Base-by-base conservation (phyloP, 805 yeast species). In the Torulaspora maleeae region DNA sequence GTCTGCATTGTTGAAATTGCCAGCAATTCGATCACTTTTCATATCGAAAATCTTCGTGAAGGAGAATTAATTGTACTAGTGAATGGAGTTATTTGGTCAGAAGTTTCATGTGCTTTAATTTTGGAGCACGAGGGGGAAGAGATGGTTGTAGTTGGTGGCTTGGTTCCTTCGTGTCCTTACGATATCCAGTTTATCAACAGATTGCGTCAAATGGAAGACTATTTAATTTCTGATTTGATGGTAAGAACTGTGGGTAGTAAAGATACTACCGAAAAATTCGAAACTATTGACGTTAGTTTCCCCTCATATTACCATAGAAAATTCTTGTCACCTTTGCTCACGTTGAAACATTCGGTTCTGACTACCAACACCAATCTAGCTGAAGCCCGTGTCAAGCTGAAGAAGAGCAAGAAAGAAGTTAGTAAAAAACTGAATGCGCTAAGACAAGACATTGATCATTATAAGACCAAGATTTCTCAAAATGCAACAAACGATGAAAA, bases 81-180 rank as follows among this genome's bases (percentile, higher is more conserved):
- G 4, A 82, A 83, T 54, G 87, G 86, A 17, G 74, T 82, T 17
- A 72, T 77, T 11, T 83, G 89, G 89, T 76, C 80, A 20, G 86
- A 81, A 56, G 78, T 79, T 1, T 72, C 80, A 0, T 70, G 77
- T 30, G 79, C 79, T 7, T 48, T 64, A 2, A 51, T 59, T 6
- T 42, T 58, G 38, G 68, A 70, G 12, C 59, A 69, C 13, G 67
- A 67, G 17, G 73, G 73, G 27, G 75, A 76, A 36, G 77, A 76
- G 43, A 66, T 74, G 41, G 71, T 80, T n/a, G 73, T 80, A 1
- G 78, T 83, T 13, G 76, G 79, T 52, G 88, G 88, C 0, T 65
- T 83, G 30, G 78, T 82, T 25, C 86, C 87, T 1, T 59, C 74
- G 15, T 77, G 83, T 9, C 82, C 80, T 49, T 83, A 82, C 50